Conservation (phyloP, 768 basidiomycete genomes). For the Boletus subcaerulescens region DNA sequence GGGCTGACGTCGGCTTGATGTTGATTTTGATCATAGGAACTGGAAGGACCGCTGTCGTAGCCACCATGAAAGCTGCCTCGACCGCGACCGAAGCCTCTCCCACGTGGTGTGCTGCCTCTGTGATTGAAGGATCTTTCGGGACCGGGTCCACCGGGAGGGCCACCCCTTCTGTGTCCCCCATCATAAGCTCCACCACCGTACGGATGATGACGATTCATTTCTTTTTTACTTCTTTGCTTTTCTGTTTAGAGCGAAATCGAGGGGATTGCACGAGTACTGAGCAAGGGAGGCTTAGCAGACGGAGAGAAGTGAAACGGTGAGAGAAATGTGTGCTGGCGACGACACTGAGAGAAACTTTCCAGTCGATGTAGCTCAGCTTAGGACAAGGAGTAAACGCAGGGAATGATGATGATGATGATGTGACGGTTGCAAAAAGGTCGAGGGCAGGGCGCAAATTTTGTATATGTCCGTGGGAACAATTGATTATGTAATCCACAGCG, state of each 20-base stretch:
- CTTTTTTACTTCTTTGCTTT: constrained; percentile 18
- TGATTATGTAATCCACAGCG: constrained; percentile 23
- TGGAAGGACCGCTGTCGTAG: constrained; percentile 53
- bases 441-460: constrained; percentile 31
- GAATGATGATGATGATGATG: constrained; percentile 33
- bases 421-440: constrained; percentile 33
- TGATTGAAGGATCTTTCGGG: constrained; percentile 69
- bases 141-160: constrained; percentile 62
- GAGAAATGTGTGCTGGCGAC: constrained; percentile 15
- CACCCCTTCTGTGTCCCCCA: constrained; percentile 58
- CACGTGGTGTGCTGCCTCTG: constrained; percentile 53
- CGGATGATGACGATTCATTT: constrained; percentile 89
- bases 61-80: constrained; percentile 52
- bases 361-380: constrained; percentile 24
- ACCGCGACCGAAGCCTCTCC: constrained; percentile 51
- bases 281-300: constrained; percentile 26
- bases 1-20: constrained; percentile 60
- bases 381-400: constrained; percentile 21
- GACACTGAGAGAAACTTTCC: constrained; percentile 23
- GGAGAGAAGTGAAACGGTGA: constrained; percentile 15
- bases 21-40: constrained; percentile 63
- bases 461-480: constrained; percentile 29
- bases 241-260: constrained; percentile 29
- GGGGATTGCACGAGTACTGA: constrained; percentile 24
- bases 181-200: constrained; percentile 68